Conservation (phyloP, 352 stramenopile species). For the Elongisporangium prolatum region DNA sequence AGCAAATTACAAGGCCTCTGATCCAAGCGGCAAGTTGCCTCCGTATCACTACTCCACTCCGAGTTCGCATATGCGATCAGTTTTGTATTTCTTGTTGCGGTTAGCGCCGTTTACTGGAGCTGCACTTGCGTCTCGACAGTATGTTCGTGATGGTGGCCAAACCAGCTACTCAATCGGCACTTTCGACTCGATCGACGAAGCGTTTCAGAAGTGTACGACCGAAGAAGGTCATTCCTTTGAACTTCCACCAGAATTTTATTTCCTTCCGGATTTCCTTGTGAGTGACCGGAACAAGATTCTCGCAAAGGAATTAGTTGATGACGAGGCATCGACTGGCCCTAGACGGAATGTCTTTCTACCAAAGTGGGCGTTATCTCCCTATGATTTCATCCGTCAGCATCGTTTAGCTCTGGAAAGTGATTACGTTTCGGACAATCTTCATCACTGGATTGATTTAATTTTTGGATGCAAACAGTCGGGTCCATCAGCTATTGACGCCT, state of each 20-base stretch:
- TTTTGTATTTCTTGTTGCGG: constrained; percentile 73
- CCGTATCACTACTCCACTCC: constrained; percentile 69
- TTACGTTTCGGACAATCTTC: constrained; percentile 95
- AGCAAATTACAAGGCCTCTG: constrained; percentile 35
- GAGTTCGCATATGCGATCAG: constrained; percentile 68
- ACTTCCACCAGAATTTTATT: constrained; percentile 80
- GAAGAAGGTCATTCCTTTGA: constrained; percentile 64
- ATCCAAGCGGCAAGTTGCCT: constrained; percentile 48
- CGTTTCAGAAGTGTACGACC: constrained; percentile 48
- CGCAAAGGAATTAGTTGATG: constrained; percentile 27
- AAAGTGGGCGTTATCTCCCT: constrained; percentile 93
- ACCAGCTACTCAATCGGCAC: constrained; percentile 3
- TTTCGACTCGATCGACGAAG: constrained; percentile 63
- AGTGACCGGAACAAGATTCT: constrained; percentile 65
- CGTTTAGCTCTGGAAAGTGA: constrained; percentile 97
- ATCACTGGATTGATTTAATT: constrained; percentile 99
- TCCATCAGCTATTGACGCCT: constrained; percentile 68
- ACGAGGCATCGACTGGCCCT: constrained; percentile 37
- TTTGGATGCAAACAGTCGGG: constrained; percentile 98
- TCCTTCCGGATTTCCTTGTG: constrained; percentile 63
- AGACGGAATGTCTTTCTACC: constrained; percentile 90
- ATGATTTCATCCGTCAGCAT: constrained; percentile 96
- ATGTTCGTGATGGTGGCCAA: constrained; percentile 10
- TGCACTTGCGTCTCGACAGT: constrained; percentile 11
- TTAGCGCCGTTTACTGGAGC: constrained; percentile 63